Evolutionary conservation across 108 stramenopile species (phyloP).

Genomic region (Epipyxis sp.): DNA sequence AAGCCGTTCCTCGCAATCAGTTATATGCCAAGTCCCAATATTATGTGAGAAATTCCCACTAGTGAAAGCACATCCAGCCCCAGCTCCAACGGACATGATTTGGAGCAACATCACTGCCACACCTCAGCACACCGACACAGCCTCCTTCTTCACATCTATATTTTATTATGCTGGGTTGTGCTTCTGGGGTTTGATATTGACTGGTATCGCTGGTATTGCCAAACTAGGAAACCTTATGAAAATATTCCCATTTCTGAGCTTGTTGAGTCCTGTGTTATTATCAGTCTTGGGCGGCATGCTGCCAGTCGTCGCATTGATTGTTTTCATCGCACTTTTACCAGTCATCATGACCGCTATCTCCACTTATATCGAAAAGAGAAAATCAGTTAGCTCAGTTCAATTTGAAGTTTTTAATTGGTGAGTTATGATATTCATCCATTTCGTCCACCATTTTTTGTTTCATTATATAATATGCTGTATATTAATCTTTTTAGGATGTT

Average conservation of each 20-base stretch:
- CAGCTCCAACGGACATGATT: conserved; percentile 26
- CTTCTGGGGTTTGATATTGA: conserved; percentile 22
- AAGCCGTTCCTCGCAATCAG: not conserved
- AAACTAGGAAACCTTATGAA: not conserved
- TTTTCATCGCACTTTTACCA: conserved; percentile 17
- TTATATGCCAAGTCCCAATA: not conserved
- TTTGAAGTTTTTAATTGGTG: conserved; percentile 28
- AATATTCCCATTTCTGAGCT: conserved; percentile 16
- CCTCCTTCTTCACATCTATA: not conserved
- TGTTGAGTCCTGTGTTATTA: not conserved
- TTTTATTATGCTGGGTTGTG: conserved; percentile 19
- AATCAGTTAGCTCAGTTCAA: conserved; percentile 9
- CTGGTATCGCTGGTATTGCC: not conserved
- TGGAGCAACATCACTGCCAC: conserved; percentile 21
- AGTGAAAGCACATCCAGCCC: conserved; percentile 18
- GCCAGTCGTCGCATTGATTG: conserved; percentile 19
- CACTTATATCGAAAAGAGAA: not conserved
- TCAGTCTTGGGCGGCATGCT: conserved; percentile 8
- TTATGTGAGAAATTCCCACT: not conserved
- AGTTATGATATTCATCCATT: too few relatives aligned
- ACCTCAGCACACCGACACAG: not conserved
- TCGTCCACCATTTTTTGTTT: too few relatives aligned
- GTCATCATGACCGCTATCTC: not conserved
- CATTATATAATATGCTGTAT: not conserved
- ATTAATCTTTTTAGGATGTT: too few relatives aligned